Percentiles rank a stretch among this genome's conserved stretches.
phyloP scores from a whole-genome alignment of 2,329 filamentous ascomycete genomes.

The Annulohypoxylon truncatum region DNA sequence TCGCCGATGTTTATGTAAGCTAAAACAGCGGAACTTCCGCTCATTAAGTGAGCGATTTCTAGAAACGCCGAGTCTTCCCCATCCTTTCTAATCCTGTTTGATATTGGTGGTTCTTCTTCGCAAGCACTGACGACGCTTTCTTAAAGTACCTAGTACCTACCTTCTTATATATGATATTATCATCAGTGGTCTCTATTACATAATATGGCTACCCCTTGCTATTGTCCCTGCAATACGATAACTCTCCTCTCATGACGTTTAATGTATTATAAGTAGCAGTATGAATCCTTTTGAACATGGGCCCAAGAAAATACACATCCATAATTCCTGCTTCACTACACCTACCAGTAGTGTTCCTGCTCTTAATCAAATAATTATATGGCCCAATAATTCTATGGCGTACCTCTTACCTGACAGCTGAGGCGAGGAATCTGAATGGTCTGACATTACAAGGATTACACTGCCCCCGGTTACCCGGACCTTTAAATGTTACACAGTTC shows the following conservation, averaged over 20 bases:
- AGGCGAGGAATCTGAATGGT: conserved; percentile 4
- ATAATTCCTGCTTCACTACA: no score
- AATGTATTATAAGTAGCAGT: no score
- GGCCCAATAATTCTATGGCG: not conserved
- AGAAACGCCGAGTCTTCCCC: not conserved
- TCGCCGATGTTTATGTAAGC: not conserved
- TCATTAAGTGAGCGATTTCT: conserved; percentile 20
- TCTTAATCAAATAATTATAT: not conserved
- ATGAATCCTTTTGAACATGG: not conserved
- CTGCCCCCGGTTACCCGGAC: not conserved
- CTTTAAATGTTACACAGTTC: conserved; percentile 6
- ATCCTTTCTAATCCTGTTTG: conserved; percentile 10
- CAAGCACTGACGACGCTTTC: conserved; percentile 9
- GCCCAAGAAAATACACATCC: not conserved
- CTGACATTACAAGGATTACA: not conserved
- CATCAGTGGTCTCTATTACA: not conserved
- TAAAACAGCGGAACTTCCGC: not conserved
- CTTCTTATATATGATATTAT: not conserved
- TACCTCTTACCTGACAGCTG: not conserved
- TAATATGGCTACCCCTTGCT: not conserved
- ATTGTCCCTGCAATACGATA: not conserved
- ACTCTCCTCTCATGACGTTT: not conserved
- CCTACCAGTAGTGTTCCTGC: not conserved
- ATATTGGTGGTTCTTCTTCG: not conserved
- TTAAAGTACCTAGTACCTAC: not conserved